Evolutionary conservation across 2,329 filamentous ascomycete species (phyloP).

Genomic region (Cladosporium sp.): DNA sequence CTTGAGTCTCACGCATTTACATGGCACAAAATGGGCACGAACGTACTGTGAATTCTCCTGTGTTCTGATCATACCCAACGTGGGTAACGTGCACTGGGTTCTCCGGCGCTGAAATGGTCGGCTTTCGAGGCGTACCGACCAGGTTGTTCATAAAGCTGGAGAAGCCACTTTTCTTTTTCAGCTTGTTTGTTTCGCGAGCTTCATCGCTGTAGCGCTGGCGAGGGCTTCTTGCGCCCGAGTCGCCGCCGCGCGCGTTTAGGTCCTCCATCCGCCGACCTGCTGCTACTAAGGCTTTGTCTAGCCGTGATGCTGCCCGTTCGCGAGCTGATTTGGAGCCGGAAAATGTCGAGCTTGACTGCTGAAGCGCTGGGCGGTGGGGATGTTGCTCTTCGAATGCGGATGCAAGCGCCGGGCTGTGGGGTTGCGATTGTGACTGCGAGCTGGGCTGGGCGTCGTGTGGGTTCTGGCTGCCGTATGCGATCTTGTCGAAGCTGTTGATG

Average conservation of each 20-base stretch:
- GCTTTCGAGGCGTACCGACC: slow-evolving; percentile 82
- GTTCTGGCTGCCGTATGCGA: slow-evolving; percentile 28
- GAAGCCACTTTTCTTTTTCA: slow-evolving; percentile 83
- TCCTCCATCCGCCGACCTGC: slow-evolving; percentile 52
- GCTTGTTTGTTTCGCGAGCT: slow-evolving; percentile 62
- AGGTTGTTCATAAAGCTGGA: slow-evolving; percentile 83
- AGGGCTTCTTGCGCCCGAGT: slow-evolving; percentile 53
- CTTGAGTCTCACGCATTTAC: background rate
- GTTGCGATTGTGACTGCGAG: slow-evolving; percentile 17
- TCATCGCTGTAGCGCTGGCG: slow-evolving; percentile 79
- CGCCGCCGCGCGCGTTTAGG: slow-evolving; percentile 45
- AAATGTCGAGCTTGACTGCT: slow-evolving; percentile 19
- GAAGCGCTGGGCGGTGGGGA: slow-evolving; percentile 19
- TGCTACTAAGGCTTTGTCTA: slow-evolving; percentile 45
- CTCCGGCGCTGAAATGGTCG: slow-evolving; percentile 94
- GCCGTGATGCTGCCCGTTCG: slow-evolving; percentile 23
- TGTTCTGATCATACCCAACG: slow-evolving; percentile 94
- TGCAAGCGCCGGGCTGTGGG: slow-evolving; percentile 18
- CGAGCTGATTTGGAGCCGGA: slow-evolving; percentile 8
- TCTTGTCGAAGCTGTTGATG: slow-evolving; percentile 39
- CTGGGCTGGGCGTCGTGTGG: slow-evolving; percentile 22
- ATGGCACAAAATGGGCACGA: background rate
- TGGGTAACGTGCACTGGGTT: slow-evolving; percentile 98
- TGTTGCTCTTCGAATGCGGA: slow-evolving; percentile 11
- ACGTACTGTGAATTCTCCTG: slow-evolving; percentile 91